Base-by-base conservation (phyloP, 305 asterid species). In the Striga hermonthica region DNA sequence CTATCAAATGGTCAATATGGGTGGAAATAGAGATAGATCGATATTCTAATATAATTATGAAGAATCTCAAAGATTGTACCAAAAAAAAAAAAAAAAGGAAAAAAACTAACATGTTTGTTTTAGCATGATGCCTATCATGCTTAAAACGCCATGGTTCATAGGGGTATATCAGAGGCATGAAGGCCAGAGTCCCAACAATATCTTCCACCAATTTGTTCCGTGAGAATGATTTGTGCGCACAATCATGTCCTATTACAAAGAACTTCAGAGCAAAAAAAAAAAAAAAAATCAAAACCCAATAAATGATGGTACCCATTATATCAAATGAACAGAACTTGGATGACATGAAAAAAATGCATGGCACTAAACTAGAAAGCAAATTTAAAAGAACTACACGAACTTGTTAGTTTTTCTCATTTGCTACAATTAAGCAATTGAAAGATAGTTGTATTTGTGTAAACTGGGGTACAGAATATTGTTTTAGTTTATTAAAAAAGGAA, bases 211-310 rank as follows among this genome's bases (percentile, higher is more conserved):
- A 73, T 80, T 93, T 93, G 92, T 90, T 93, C 81, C 72, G 75
- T 1, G 96, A 84, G 82, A 93, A 93, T 64, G 99, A 90, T 70
- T 93, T 93, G 88, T 93, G 99, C 0, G 99, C 99, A 66, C 96
- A 93, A 72, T 93, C 99, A 83, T 93, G 99, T 48, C 99, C 97
- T 88, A 93, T 90, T 54, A 93, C 97, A 62, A 90, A 93, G 81
- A 90, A 90, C 98, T 93, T 73, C 82, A 80, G 81, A 70, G 71
- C 14, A 62, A 71, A 31, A 55, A 65, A 59, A 15, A 57, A 69
- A 50, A 60, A 12, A 9, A 34, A 70, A 74, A 70, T 13, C 11
- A 14, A 50, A 5, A 50, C 14, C 58, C 47, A 74, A 60, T 41
- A 71, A 63, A 43, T 45, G 63, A 22, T 66, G 41, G 62, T 55